phyloP scores from a whole-genome alignment of 2,329 filamentous ascomycete genomes.

The Aspergillus quadricinctus region DNA sequence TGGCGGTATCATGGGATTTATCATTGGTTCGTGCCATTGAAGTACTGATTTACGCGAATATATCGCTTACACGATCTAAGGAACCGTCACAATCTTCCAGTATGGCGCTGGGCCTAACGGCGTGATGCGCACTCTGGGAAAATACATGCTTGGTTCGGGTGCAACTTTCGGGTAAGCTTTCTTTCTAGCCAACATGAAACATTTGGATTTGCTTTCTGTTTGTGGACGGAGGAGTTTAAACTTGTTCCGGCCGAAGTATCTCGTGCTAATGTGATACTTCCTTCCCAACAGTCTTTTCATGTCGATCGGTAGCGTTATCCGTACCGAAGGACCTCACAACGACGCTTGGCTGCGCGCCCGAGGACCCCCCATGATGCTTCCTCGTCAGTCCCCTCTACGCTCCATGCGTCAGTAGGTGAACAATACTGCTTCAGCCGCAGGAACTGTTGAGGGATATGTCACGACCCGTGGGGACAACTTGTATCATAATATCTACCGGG shows the following conservation, averaged over 20 bases:
- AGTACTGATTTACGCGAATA: neutral
- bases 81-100: constrained; percentile 89
- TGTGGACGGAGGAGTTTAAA: neutral
- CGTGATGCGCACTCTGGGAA: constrained; percentile 87
- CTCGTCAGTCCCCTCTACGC: constrained; percentile 38
- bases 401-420: constrained; percentile 27
- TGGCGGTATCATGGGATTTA: constrained; percentile 93
- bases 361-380: constrained; percentile 67
- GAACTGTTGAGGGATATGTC: neutral
- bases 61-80: constrained; percentile 43
- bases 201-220: neutral
- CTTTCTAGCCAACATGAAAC: neutral
- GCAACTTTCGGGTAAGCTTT: constrained; percentile 83
- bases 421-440: neutral
- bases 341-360: constrained; percentile 71
- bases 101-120: constrained; percentile 91
- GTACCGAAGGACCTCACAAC: constrained; percentile 79
- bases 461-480: constrained; percentile 15
- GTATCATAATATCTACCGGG: constrained; percentile 28
- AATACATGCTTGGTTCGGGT: constrained; percentile 94
- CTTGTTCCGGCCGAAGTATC: neutral
- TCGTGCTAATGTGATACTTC: neutral
- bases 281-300: constrained; percentile 73
- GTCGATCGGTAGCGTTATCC: constrained; percentile 95
- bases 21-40: constrained; percentile 66